phyloP scores from a whole-genome alignment of 2,329 filamentous ascomycete species.

The Fusarium chaquense region DNA sequence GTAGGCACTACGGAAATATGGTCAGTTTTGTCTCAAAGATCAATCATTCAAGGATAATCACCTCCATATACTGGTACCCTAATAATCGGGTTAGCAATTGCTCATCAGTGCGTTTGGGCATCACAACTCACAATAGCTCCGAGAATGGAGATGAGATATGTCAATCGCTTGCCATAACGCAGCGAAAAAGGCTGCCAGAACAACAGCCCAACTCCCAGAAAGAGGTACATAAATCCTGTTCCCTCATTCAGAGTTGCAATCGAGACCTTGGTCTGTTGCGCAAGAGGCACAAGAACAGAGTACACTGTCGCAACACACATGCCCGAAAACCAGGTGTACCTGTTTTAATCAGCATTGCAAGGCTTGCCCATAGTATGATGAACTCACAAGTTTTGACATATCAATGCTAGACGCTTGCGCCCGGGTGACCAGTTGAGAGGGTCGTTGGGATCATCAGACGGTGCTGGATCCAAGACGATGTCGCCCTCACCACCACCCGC shows the following conservation, averaged over 20 bases:
- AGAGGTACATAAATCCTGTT: constrained; percentile 58
- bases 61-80: constrained; percentile 47
- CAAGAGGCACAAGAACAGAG: constrained; percentile 54
- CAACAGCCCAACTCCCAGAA: constrained; percentile 59
- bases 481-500: constrained; percentile 50
- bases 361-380: rapidly evolving
- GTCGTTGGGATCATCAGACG: constrained; percentile 63
- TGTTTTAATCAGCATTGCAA: constrained; percentile 17
- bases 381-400: constrained; percentile 50
- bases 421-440: constrained; percentile 62
- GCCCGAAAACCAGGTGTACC: constrained; percentile 56
- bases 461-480: constrained; percentile 64
- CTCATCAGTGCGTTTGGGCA: rapidly evolving
- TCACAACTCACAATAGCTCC: constrained; percentile 46
- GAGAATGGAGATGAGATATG: constrained; percentile 54
- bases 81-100: rapidly evolving
- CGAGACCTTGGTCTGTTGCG: constrained; percentile 50
- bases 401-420: constrained; percentile 45
- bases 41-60: not conserved
- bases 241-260: constrained; percentile 55
- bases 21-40: not conserved
- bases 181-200: constrained; percentile 63
- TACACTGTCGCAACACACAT: constrained; percentile 57
- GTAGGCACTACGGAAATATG: constrained; percentile 47
- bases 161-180: constrained; percentile 57